phyloP scores from a whole-genome alignment of 768 basidiomycete genomes.

The Auricularia sp. region DNA sequence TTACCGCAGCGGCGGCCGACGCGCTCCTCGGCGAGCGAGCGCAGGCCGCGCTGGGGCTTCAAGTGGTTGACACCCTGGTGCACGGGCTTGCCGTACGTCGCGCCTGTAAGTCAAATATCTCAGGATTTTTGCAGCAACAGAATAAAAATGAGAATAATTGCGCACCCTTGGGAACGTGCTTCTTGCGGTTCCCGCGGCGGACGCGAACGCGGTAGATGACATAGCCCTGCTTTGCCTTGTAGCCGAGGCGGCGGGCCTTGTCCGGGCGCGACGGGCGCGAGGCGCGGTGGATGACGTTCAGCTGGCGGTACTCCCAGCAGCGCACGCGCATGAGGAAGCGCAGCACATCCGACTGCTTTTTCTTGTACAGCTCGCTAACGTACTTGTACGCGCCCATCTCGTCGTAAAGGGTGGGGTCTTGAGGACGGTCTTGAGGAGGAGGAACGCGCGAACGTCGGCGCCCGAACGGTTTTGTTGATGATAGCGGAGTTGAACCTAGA shows the following conservation, averaged over 20 bases:
- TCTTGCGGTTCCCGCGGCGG: constrained; percentile 97
- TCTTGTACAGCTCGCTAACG: constrained; percentile 95
- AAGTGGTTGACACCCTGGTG: constrained; percentile 99
- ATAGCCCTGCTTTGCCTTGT: constrained; percentile 99
- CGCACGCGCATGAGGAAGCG: constrained; percentile 96
- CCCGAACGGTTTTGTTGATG: background rate
- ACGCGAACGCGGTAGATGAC: constrained; percentile 97
- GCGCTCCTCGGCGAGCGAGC: constrained; percentile 94
- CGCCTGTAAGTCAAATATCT: constrained; percentile 42
- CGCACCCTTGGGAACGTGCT: constrained; percentile 92
- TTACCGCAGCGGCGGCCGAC: constrained; percentile 95
- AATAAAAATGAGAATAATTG: background rate
- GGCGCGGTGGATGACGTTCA: constrained; percentile 96
- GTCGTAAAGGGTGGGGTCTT: constrained; percentile 7
- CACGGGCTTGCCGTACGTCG: constrained; percentile 98
- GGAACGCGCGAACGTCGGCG: background rate
- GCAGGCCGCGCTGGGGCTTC: constrained; percentile 91
- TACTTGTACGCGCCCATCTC: constrained; percentile 95
- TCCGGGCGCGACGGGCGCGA: constrained; percentile 97
- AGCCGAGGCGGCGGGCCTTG: constrained; percentile 96
- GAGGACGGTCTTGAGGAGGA: background rate
- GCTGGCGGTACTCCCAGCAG: constrained; percentile 98
- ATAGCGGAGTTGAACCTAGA: background rate
- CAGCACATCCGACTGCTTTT: constrained; percentile 95
- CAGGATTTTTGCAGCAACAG: background rate